phyloP scores from a whole-genome alignment of 768 basidiomycete genomes.

The Mrakia gelida region DNA sequence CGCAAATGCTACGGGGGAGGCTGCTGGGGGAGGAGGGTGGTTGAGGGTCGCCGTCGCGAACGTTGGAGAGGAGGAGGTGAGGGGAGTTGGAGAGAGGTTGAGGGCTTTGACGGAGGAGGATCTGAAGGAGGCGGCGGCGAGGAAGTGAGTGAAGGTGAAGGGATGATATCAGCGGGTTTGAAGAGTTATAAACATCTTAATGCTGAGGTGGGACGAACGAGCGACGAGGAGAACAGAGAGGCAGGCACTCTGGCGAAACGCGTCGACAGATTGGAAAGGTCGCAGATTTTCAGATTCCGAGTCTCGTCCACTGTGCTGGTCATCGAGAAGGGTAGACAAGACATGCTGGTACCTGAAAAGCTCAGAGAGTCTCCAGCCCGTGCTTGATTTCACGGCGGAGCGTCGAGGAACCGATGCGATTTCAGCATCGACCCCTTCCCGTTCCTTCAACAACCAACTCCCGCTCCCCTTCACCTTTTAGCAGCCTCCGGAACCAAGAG shows the following conservation, averaged over 20 bases:
- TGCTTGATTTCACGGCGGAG: background rate
- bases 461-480: background rate
- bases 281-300: no score
- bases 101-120: slow-evolving; percentile 34
- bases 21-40: slow-evolving; percentile 57
- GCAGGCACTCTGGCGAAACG: no score
- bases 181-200: no score
- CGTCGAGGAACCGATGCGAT: no score
- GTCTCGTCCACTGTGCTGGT: no score
- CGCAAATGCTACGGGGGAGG: slow-evolving; percentile 24
- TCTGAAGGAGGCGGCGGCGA: background rate
- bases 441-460: background rate
- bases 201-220: no score
- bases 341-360: no score
- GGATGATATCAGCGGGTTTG: no score
- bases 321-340: no score
- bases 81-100: slow-evolving; percentile 39
- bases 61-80: slow-evolving; percentile 56
- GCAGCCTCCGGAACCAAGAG: background rate
- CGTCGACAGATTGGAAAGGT: no score
- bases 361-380: no score
- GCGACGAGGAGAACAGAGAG: no score
- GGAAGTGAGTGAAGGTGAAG: background rate
- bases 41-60: slow-evolving; percentile 77
- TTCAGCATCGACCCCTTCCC: background rate